phyloP scores from a whole-genome alignment of 2,329 filamentous ascomycete species.

The Sphaerulina musiva region DNA sequence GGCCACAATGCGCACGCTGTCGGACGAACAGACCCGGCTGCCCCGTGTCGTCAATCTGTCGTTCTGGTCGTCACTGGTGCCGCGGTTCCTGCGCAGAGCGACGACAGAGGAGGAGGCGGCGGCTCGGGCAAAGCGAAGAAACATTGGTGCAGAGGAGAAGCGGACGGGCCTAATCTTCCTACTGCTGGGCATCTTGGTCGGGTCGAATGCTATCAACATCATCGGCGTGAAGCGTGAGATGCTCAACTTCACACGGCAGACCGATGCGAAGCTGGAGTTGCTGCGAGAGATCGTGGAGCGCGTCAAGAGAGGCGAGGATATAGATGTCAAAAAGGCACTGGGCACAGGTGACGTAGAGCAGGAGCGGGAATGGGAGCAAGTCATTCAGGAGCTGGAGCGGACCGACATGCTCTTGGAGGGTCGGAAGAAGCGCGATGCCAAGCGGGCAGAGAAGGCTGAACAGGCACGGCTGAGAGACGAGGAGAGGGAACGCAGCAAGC shows the following conservation, averaged over 20 bases:
- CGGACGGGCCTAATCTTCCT: slow-evolving; percentile 62
- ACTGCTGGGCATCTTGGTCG: slow-evolving; percentile 66
- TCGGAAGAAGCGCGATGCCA: slow-evolving; percentile 26
- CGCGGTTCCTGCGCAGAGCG: slow-evolving; percentile 29
- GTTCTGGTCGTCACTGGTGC: slow-evolving; percentile 34
- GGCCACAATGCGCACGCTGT: slow-evolving; percentile 5
- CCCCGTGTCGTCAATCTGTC: slow-evolving; percentile 33
- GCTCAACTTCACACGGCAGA: slow-evolving; percentile 63
- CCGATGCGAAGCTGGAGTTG: slow-evolving; percentile 70
- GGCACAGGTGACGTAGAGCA: slow-evolving; percentile 68
- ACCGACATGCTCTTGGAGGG: slow-evolving; percentile 31
- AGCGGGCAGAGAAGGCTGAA: slow-evolving; percentile 22
- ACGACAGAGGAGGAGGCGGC: slow-evolving; percentile 18
- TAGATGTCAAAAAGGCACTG: slow-evolving; percentile 76
- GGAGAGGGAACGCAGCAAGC: slow-evolving; percentile 6
- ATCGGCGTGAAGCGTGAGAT: slow-evolving; percentile 73
- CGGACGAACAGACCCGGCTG: slow-evolving; percentile 18
- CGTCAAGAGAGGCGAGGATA: slow-evolving; percentile 64
- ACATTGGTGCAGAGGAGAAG: slow-evolving; percentile 34
- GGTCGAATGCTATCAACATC: slow-evolving; percentile 92
- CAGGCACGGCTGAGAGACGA: slow-evolving; percentile 18
- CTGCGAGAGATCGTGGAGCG: slow-evolving; percentile 69
- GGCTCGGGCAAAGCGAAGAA: slow-evolving; percentile 14
- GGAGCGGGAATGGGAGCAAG: slow-evolving; percentile 84
- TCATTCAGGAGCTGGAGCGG: slow-evolving; percentile 45